Conservation (phyloP, 805 yeast genomes). For the Candida piceae region DNA sequence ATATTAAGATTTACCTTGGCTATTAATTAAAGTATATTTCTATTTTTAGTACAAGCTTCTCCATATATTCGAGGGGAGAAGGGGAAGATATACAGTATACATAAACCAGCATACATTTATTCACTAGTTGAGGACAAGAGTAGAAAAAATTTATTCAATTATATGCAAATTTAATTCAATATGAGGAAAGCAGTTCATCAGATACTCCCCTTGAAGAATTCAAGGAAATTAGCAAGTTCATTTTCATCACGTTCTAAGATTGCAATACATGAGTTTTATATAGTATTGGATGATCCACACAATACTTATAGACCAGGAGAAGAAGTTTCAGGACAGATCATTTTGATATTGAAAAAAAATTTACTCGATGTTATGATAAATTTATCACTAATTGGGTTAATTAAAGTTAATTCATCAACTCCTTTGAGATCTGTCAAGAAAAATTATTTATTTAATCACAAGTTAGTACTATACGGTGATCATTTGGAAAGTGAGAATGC, state of each 20-base stretch:
- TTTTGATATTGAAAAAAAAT: constrained; percentile 51
- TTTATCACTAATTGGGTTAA: constrained; percentile 50
- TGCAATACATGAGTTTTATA: constrained; percentile 57
- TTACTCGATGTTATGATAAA: constrained; percentile 48
- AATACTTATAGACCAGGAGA: constrained; percentile 79
- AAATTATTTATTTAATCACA: constrained; percentile 51
- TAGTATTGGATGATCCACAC: constrained; percentile 70
- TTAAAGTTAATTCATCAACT: constrained; percentile 50
- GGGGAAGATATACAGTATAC: too few species aligned
- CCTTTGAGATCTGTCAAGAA: constrained; percentile 47
- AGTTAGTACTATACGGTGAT: constrained; percentile 53
- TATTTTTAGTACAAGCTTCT: too few species aligned
- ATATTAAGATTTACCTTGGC: too few species aligned
- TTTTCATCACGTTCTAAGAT: constrained; percentile 17
- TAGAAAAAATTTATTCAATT: too few species aligned
- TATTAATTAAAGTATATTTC: too few species aligned
- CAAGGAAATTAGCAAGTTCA: constrained; percentile 17
- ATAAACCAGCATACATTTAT: too few species aligned
- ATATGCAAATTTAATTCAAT: too few species aligned
- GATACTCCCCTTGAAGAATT: constrained; percentile 31
- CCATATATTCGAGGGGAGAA: too few species aligned
- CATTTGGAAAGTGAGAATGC: constrained; percentile 18
- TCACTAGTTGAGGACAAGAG: too few species aligned
- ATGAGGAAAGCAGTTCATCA: constrained; percentile 52
- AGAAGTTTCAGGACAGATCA: constrained; percentile 57